Evolutionary conservation across 2,329 filamentous ascomycete species (phyloP).

Genomic region (Colletotrichum sublineola): DNA sequence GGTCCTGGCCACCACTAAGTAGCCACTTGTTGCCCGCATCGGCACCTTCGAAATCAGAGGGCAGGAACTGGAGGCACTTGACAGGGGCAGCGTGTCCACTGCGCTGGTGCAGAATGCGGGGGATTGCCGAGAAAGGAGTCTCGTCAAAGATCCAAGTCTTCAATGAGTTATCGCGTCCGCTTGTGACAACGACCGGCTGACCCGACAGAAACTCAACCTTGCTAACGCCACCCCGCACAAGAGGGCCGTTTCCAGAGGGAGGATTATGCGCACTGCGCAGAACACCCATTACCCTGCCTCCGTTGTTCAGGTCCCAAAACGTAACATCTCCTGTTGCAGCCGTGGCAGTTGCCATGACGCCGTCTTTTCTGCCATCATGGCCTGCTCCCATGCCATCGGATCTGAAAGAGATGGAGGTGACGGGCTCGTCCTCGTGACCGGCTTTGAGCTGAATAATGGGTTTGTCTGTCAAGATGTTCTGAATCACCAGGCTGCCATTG

Average conservation of each 20-base stretch:
- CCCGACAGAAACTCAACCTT: slow-evolving; percentile 90
- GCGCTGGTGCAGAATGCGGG: slow-evolving; percentile 85
- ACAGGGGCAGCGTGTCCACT: slow-evolving; percentile 92
- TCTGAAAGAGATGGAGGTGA: slow-evolving; percentile 90
- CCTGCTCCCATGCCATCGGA: slow-evolving; percentile 91
- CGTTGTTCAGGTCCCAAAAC: slow-evolving; percentile 95
- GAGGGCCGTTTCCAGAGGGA: slow-evolving; percentile 66
- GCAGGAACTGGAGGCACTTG: slow-evolving; percentile 85
- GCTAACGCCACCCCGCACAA: slow-evolving; percentile 82
- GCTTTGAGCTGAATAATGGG: slow-evolving; percentile 77
- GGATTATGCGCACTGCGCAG: slow-evolving; percentile 90
- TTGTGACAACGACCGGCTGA: slow-evolving; percentile 90
- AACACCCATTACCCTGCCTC: slow-evolving; percentile 87
- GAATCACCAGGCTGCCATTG: slow-evolving; percentile 82
- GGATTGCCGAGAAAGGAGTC: slow-evolving; percentile 87
- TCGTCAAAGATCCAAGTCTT: slow-evolving; percentile 98
- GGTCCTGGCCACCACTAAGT: slow-evolving; percentile 87
- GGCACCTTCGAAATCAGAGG: slow-evolving; percentile 88
- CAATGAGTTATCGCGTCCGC: slow-evolving; percentile 91
- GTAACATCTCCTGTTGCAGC: slow-evolving; percentile 86
- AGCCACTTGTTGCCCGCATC: slow-evolving; percentile 95
- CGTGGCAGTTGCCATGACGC: slow-evolving; percentile 94
- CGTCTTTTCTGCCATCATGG: slow-evolving; percentile 84
- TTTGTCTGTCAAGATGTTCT: slow-evolving; percentile 85
- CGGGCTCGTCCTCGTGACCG: slow-evolving; percentile 72